phyloP scores from a whole-genome alignment of 495 filamentous ascomycete species.

The Parathielavia appendiculata region DNA sequence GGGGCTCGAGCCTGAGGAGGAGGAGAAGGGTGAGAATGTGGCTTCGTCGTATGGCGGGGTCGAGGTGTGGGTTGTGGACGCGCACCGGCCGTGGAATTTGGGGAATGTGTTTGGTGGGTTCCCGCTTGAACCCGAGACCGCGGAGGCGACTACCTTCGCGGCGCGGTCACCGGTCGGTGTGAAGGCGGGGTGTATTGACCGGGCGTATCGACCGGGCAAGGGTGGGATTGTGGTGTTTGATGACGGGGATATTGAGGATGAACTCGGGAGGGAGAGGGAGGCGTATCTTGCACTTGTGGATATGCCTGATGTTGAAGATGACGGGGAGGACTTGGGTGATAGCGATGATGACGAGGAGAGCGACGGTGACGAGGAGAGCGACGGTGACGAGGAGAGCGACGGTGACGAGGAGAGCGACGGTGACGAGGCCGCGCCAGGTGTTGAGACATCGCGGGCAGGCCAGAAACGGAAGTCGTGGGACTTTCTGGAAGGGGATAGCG shows the following conservation, averaged over 20 bases:
- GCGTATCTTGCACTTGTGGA: constrained; percentile 76
- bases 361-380: constrained; percentile 42
- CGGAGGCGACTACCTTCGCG: constrained; percentile 41
- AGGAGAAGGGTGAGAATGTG: constrained; percentile 49
- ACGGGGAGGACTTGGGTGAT: constrained; percentile 40
- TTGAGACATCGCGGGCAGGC: constrained; percentile 28
- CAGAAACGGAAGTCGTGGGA: constrained; percentile 85
- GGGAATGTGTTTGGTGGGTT: constrained; percentile 83
- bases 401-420: constrained; percentile 30
- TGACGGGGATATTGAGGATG: constrained; percentile 92
- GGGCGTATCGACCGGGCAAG: constrained; percentile 65
- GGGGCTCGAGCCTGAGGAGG: constrained; percentile 56
- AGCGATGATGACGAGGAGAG: constrained; percentile 31
- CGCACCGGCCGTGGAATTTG: constrained; percentile 89
- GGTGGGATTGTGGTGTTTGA: constrained; percentile 90
- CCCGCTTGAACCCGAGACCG: constrained; percentile 45
- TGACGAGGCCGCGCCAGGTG: constrained; percentile 27
- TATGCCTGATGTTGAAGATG: constrained; percentile 86
- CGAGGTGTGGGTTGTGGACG: constrained; percentile 92
- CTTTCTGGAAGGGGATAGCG: constrained; percentile 61
- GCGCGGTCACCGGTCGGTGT: constrained; percentile 47
- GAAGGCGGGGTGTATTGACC: constrained; percentile 62
- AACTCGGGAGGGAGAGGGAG: constrained; percentile 64
- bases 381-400: constrained; percentile 46
- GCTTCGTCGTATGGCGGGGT: constrained; percentile 58